Conservation (phyloP, 208 protist genomes). For the Tritrichomonas musculus region DNA sequence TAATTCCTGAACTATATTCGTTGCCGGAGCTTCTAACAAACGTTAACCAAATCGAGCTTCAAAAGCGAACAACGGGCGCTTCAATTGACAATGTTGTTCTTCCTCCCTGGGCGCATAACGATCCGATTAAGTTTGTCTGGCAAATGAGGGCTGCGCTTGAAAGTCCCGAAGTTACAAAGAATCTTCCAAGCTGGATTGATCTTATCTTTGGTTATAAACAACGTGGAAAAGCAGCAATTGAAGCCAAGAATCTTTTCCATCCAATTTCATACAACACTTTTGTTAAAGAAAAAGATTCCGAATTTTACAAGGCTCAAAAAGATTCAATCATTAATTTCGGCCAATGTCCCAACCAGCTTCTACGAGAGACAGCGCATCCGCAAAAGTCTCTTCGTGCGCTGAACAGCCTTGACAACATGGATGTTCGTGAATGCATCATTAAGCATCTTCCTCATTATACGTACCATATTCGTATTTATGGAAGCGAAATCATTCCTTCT, state of each 20-base stretch:
- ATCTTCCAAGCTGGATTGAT: conserved; percentile 62
- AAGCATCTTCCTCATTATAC: neutral
- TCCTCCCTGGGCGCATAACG: conserved; percentile 36
- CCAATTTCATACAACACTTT: neutral
- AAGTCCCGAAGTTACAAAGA: conserved; percentile 44
- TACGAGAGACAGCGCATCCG: neutral
- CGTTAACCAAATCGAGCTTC: conserved; percentile 48
- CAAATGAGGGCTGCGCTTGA: conserved; percentile 57
- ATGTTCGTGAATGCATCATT: neutral
- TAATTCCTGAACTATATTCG: conserved; percentile 61
- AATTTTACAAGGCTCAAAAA: neutral
- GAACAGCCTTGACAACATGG: neutral
- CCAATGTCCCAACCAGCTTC: neutral
- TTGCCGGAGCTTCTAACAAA: conserved; percentile 55
- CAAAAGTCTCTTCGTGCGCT: neutral
- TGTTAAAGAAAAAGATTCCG: neutral
- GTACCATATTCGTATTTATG: neutral
- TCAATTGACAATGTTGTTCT: conserved; percentile 40
- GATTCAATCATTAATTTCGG: neutral
- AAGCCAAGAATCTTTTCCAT: conserved; percentile 11
- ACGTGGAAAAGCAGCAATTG: conserved; percentile 35
- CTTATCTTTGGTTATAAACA: conserved; percentile 63
- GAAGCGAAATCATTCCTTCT: neutral
- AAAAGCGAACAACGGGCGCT: conserved; percentile 40
- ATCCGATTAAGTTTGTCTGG: conserved; percentile 49